A percentile compares a stretch with the other conserved stretches of the same genome.
phyloP scores from a whole-genome alignment of 495 filamentous ascomycete genomes.

The Neurospora sp. region DNA sequence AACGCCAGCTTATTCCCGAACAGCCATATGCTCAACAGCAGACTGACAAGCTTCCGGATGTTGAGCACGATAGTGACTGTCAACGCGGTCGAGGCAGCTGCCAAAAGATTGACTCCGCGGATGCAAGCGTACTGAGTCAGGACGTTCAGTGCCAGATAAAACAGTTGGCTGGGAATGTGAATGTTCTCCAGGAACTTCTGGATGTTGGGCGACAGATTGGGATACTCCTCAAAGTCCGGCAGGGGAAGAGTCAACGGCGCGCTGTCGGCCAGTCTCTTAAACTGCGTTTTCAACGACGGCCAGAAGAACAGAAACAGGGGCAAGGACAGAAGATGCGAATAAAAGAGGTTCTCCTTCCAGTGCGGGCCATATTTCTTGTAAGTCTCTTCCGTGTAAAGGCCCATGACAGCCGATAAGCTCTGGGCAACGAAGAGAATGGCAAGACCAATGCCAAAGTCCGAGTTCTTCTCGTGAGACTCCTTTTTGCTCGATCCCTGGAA shows the following conservation, averaged over 20 bases:
- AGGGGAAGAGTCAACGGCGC: constrained; percentile 33
- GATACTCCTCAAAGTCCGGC: constrained; percentile 17
- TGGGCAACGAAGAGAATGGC: constrained; percentile 79
- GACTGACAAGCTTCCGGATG: constrained; percentile 85
- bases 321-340: constrained; percentile 71
- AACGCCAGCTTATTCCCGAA: constrained; percentile 74
- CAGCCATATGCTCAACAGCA: constrained; percentile 80
- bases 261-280: constrained; percentile 39
- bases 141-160: constrained; percentile 68
- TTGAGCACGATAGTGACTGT: constrained; percentile 95
- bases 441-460: constrained; percentile 62
- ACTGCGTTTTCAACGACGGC: constrained; percentile 39
- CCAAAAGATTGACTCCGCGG: constrained; percentile 84
- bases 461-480: constrained; percentile 12
- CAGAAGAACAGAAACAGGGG: constrained; percentile 53
- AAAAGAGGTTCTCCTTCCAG: constrained; percentile 96
- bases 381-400: constrained; percentile 83
- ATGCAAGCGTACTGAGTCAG: constrained; percentile 92
- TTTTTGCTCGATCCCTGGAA: constrained; percentile 21
- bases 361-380: constrained; percentile 77
- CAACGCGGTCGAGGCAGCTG: constrained; percentile 73
- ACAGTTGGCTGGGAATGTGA: constrained; percentile 57
- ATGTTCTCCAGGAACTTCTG: constrained; percentile 27
- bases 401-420: constrained; percentile 84
- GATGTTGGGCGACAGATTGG: constrained; percentile 13